Evolutionary conservation across 495 filamentous ascomycete genomes (phyloP), one percentile per base, ranked within the genome.

Genomic region (Oidiodendron maius): DNA sequence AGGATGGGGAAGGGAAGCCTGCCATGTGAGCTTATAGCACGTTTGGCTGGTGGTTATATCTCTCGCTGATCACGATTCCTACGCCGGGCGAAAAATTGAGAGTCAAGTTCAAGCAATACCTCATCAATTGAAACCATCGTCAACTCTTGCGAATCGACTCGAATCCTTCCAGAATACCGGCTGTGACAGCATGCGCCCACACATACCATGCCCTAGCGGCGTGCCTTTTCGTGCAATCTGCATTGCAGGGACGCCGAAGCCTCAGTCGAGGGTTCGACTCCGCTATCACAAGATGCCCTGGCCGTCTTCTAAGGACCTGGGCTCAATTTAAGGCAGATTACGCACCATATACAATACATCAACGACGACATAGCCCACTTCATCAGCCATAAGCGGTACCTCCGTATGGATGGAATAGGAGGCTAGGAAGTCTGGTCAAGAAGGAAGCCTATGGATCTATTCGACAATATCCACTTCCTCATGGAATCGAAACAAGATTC

Each of bases 401-500:
- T 45, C 10, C 6, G 20, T 40, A 53, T 22, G 30, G 38, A 48
- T 53, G 39, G 44, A 48, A 53, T 53, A 28, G 44, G 38, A 53
- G 40, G 38, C 45, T 20, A 48, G 50, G 40, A 53, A 23, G 43
- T 46, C 4, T 53, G 28, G 20, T 47, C 25, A 48, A 51, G 24
- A 51, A 53, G 51, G 44, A 53, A 48, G 51, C 44, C 51, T 53
- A 23, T 48, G 16, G 32, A 53, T 45, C 38, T 53, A 40, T 53
- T 26, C 37, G 30, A 53, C 37, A 55, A 43, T 34, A 36, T 49
- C 46, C 46, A 55, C 28, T 24, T 26, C 20, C 26, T 25, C 34
- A 40, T 48, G 17, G 35, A 48, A 39, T 48, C 3, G 35, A 48
- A 48, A 48, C 35, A 48, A 48, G 46, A 47, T 18, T 37, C 20